Evolutionary conservation across 441 rosid species (phyloP).

Genomic region (Breynia disticha): DNA sequence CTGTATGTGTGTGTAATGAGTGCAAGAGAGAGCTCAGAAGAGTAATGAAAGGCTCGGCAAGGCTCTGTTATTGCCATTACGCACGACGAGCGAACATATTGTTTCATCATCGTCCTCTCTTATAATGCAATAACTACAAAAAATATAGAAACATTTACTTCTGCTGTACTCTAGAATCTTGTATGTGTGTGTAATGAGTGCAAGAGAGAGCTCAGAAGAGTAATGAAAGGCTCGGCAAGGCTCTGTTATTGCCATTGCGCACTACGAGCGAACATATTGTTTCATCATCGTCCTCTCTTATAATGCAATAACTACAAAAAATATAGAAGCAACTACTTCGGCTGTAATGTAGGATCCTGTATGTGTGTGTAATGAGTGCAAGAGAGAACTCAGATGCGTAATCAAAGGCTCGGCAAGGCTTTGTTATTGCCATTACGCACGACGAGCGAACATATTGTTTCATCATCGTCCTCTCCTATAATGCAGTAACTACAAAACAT

Average conservation of each 20-base stretch:
- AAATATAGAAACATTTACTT: too few relatives aligned
- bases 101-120: constrained; percentile 25
- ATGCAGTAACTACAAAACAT: too few relatives aligned
- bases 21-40: constrained; percentile 22
- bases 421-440: constrained; percentile 24
- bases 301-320: too few relatives aligned
- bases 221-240: constrained; percentile 20
- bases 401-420: constrained; percentile 23
- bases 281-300: constrained; percentile 25
- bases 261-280: constrained; percentile 28
- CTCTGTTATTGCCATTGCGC: constrained; percentile 25
- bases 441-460: constrained; percentile 27
- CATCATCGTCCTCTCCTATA: constrained; percentile 22
- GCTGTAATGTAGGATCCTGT: too few relatives aligned
- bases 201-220: constrained; percentile 22
- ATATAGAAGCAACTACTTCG: too few relatives aligned
- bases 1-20: neutral
- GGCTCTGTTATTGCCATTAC: constrained; percentile 26
- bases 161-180: too few relatives aligned
- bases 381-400: constrained; percentile 24
- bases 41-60: constrained; percentile 14
- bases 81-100: constrained; percentile 31
- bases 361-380: neutral
- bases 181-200: neutral
- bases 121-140: too few relatives aligned